These are phyloP conservation scores for Zostera marina DNA, from an alignment of 116 monocot genomes.

Conservation along the genomic window DNA sequence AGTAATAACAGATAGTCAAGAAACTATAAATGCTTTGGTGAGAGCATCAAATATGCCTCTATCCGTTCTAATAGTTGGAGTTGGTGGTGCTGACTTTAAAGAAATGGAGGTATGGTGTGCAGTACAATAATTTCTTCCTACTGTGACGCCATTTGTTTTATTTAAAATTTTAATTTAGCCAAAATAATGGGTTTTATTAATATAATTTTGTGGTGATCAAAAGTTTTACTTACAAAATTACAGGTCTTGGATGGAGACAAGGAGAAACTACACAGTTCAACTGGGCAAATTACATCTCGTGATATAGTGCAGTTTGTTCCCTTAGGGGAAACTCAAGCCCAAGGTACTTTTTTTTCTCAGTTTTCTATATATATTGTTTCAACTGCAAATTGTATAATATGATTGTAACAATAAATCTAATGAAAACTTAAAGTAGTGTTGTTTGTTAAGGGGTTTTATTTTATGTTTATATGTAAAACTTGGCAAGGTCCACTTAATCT, in stretches of 20 bases:
- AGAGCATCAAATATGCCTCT: constrained; percentile 83
- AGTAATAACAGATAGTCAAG: constrained; percentile 91
- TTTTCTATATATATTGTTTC: too few relatives aligned
- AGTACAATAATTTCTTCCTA: not conserved
- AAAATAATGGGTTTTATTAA: not conserved
- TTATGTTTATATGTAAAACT: too few relatives aligned
- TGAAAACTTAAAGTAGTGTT: too few relatives aligned
- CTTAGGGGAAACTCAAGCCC: constrained; percentile 49
- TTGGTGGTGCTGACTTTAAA: constrained; percentile 90
- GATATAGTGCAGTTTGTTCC: constrained; percentile 90
- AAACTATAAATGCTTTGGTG: constrained; percentile 83
- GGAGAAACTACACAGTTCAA: constrained; percentile 52
- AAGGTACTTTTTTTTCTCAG: constrained; percentile 22
- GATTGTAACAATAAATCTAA: too few relatives aligned
- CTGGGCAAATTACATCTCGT: constrained; percentile 63
- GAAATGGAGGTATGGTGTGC: constrained; percentile 92
- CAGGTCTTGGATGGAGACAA: constrained; percentile 86
- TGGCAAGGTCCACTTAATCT: too few relatives aligned
- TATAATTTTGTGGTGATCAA: not conserved
- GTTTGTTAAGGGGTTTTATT: too few relatives aligned
- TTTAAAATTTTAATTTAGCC: too few relatives aligned
- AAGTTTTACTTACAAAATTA: not conserved
- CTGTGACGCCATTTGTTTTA: constrained; percentile 4
- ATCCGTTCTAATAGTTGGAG: constrained; percentile 88
- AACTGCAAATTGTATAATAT: too few relatives aligned